Percentiles rank a stretch among this genome's conserved stretches.
These are phyloP conservation scores for Fusarium secorum DNA, from an alignment of 2,329 filamentous ascomycete species.

Conservation along the genomic window DNA sequence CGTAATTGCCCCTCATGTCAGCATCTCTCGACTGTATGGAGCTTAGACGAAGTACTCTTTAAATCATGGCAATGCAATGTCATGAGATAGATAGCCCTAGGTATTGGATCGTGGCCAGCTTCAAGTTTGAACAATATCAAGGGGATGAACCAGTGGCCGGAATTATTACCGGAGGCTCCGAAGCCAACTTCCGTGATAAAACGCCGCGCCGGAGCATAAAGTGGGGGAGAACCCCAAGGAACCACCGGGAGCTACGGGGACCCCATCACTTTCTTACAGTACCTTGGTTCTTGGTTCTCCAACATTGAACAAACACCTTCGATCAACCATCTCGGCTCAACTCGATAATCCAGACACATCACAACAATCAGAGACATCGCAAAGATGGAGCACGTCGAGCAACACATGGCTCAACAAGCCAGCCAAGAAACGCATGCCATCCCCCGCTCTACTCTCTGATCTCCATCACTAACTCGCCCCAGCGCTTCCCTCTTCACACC, in stretches of 20 bases:
- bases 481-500: conserved; percentile 63
- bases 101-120: no score
- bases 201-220: conserved; percentile 14
- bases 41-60: background rate
- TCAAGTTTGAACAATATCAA: background rate
- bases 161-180: background rate
- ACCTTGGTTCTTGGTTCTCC: background rate
- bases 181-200: conserved; percentile 23
- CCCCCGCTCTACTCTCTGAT: background rate
- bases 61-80: background rate
- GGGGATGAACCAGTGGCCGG: background rate
- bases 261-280: conserved; percentile 1
- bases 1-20: background rate
- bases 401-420: conserved; percentile 63
- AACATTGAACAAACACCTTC: background rate
- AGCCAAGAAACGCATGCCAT: conserved; percentile 52
- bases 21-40: background rate
- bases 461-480: background rate
- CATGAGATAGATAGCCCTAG: background rate
- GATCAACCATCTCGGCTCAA: background rate
- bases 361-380: background rate
- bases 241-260: conserved; percentile 24
- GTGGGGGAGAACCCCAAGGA: conserved; percentile 30
- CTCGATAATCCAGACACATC: background rate
- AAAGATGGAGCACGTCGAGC: conserved; percentile 66